A percentile compares a stretch with the other conserved stretches of the same genome.
Evolutionary conservation across 257 asterid genomes (phyloP).

Genomic region (Penstemon eatonii): DNA sequence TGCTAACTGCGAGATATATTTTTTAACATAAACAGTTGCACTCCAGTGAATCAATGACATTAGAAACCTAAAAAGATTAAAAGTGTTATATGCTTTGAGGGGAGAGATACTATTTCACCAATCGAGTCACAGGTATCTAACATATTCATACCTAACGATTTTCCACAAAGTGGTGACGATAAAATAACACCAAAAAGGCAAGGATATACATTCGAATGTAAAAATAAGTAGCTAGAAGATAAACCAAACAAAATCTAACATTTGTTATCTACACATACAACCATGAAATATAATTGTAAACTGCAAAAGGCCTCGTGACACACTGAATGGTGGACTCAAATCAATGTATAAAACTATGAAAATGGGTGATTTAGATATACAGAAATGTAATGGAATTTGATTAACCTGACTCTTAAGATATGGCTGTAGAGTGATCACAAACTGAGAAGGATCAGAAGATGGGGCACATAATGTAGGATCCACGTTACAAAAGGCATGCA

Average conservation of each 20-base stretch:
- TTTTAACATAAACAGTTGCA: not conserved
- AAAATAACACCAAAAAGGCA: not conserved
- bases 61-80: not conserved
- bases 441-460: constrained; percentile 94
- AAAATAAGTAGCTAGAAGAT: not conserved
- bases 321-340: constrained; percentile 14
- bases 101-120: too few species aligned
- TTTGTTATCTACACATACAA: not conserved
- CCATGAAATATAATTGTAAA: not conserved
- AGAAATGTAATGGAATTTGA: constrained; percentile 11
- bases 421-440: constrained; percentile 90
- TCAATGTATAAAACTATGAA: constrained; percentile 9
- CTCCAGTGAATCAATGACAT: not conserved
- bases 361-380: constrained; percentile 19
- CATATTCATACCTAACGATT: too few species aligned
- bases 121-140: too few species aligned
- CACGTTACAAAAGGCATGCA: constrained; percentile 90
- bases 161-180: too few species aligned
- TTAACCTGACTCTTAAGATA: constrained; percentile 92
- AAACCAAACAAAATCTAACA: not conserved
- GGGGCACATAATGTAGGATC: constrained; percentile 94
- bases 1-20: constrained; percentile 3
- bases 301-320: not conserved
- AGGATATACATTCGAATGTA: not conserved
- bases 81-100: too few species aligned